Base-by-base conservation (phyloP, 2,329 filamentous ascomycete genomes). In the Hansfordia pulvinata region DNA sequence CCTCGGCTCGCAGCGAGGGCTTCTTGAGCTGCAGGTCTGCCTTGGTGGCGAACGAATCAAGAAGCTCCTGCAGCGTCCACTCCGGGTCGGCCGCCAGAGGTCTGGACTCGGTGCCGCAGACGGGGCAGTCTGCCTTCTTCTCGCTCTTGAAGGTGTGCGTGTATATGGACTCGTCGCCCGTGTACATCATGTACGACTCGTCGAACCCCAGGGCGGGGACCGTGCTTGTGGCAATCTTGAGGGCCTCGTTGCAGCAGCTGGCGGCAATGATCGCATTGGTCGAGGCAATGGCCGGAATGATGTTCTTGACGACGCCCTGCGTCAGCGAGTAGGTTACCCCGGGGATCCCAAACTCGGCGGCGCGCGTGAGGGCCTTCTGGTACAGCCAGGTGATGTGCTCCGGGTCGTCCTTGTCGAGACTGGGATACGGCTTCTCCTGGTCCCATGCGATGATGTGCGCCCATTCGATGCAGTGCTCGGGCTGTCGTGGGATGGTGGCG, bases 161-260 rank as follows among this genome's bases (percentile, higher is more conserved):
- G 59, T 98, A 98, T 38, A 98, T 79, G 38, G 80, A 71, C 44
- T 93, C 88, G 44, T 96, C 86, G 24, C 92, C 90, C 9, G 84
- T 93, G 53, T 98, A 98, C 82, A 94, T 93, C 86, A 96, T 96
- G 58, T 98, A 98, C 50, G 93, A 93, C 30, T 78, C 78, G 23
- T 78, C 74, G 35, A 72, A 63, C 9, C 79, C 81, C 10, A 98
- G 63, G 36, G 75, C 77, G 0, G 88, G 84, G 17, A 88, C 90
- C 19, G 77, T 72, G 25, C 67, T 73, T 10, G 83, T 93, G 21
- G 79, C 81, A 35, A 98, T 82, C 57, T 98, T 98, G 57, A 96
- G 75, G 2, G 86, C 88, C 54, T 98, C 90, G 38, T 93, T 96
- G 54, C 90, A 96, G 54, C 88, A 96, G 27, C 82, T 79, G 2